Percentiles rank a stretch among this genome's conserved stretches.
These are phyloP conservation scores for Sideroxylon spinosum DNA, from an alignment of 179 eudicot species.

Conservation along the genomic window DNA sequence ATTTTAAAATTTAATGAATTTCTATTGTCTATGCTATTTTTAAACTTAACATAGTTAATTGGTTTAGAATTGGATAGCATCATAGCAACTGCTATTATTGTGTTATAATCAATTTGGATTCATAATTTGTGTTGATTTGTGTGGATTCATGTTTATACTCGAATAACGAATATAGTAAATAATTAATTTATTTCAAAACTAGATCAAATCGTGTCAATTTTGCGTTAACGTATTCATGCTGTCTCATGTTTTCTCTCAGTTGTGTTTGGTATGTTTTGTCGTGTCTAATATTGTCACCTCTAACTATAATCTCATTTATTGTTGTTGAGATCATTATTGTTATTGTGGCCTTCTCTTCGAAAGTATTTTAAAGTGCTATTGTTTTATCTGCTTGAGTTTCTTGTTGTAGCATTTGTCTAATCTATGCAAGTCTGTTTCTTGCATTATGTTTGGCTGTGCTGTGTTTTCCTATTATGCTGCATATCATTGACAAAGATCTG, in stretches of 20 bases:
- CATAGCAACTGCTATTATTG: neutral
- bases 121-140: no score
- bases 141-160: no score
- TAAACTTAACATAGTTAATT: neutral
- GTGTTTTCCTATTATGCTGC: neutral
- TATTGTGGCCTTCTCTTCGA: neutral
- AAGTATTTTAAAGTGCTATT: neutral
- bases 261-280: no score
- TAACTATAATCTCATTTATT: neutral
- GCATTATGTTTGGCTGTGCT: neutral
- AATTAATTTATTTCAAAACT: no score
- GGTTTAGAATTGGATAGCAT: neutral
- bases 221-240: no score
- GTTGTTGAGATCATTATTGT: neutral
- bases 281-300: no score
- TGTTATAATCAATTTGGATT: neutral
- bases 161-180: no score
- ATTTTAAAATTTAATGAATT: no score
- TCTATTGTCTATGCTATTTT: neutral
- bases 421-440: neutral
- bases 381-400: neutral
- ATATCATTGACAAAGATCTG: neutral
- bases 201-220: no score
- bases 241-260: no score
- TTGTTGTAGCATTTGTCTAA: neutral